Evolutionary conservation across 2,329 filamentous ascomycete species (phyloP), one percentile per base, ranked within the genome.

Genomic region (Colletotrichum melonis): DNA sequence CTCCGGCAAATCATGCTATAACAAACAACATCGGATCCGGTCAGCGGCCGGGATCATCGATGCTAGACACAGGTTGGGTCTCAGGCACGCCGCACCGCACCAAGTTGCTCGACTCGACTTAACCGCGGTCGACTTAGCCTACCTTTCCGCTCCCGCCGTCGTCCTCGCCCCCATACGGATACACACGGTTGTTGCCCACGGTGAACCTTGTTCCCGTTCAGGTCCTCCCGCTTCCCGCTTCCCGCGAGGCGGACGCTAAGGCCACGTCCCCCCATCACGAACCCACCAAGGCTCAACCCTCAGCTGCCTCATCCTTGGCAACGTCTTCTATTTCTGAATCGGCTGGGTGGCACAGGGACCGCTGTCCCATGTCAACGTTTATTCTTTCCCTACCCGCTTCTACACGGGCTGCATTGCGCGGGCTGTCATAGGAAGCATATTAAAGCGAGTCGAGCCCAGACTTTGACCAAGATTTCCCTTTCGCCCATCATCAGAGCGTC

Each of bases 381-480:
- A 70, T 78, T 79, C 78, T 74, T 71, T 75, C 65, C 52, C 63
- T 72, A 67, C 70, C 69, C 74, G 63, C 67, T 38, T n/a, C 30
- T 42, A 63, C 59, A 60, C 60, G 62, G 67, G 67, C 63, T 67
- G 56, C 26, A 71, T 67, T 72, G 72, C 52, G 63, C 57, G 57
- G 63, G 68, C 78, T 77, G 75, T 72, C 76, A 74, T 77, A 72
- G 58, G 16, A 77, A 77, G 76, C 77, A 76, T 81, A 79, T 80
- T 81, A 79, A 81, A 82, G 77, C 75, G 74, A 77, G 73, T 67
- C 42, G 72, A 74, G 69, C 69, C 72, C 72, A 62, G 69, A 60
- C 62, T 49, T 54, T 69, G 74, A 76, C 76, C 74, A 77, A 76
- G 76, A 54, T 24, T 46, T 73, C 42, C 19, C 42, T 49, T 63